These are phyloP conservation scores for Basipetospora chlamydospora DNA, from an alignment of 2,329 filamentous ascomycete species.

Conservation along the genomic window DNA sequence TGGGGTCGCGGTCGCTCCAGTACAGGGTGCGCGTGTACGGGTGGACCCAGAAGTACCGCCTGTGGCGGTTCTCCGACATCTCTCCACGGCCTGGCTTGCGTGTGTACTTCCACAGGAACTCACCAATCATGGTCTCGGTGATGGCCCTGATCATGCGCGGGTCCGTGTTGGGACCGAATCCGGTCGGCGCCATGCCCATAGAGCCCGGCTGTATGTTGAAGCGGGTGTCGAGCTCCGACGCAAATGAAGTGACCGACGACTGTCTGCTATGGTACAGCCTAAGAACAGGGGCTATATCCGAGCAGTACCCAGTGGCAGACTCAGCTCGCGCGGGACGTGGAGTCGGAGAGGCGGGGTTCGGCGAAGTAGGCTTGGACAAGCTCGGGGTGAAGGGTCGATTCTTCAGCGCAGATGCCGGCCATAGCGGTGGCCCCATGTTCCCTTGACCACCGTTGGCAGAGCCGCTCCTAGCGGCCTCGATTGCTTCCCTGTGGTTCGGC, in stretches of 20 bases:
- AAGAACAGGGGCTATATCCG: too few relatives aligned
- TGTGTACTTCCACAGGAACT: constrained; percentile 98
- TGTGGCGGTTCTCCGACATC: constrained; percentile 78
- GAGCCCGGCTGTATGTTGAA: constrained; percentile 60
- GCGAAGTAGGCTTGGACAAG: constrained; percentile 28
- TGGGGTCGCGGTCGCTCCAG: constrained; percentile 87
- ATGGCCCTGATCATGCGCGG: constrained; percentile 98
- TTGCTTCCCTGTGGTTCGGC: constrained; percentile 66
- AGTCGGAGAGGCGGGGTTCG: constrained; percentile 41
- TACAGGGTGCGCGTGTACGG: constrained; percentile 93
- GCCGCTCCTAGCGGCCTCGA: constrained; percentile 58
- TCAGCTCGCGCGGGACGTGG: constrained; percentile 30
- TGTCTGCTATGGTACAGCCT: constrained; percentile 46
- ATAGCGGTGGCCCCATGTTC: constrained; percentile 69
- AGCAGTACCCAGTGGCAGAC: constrained; percentile 1
- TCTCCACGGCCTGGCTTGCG: constrained; percentile 81
- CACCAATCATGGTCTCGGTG: constrained; percentile 98
- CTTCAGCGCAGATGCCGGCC: constrained; percentile 60
- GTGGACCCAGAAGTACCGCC: constrained; percentile 97
- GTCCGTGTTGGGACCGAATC: constrained; percentile 63
- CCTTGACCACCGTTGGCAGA: constrained; percentile 31
- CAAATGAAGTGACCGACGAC: constrained; percentile 90
- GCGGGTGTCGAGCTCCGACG: constrained; percentile 78
- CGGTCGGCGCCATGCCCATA: constrained; percentile 33
- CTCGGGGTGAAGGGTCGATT: constrained; percentile 47